Evolutionary conservation across 1,284 basidiomycete species (phyloP).

Genomic region (Austroboletus novae-zelandiae): DNA sequence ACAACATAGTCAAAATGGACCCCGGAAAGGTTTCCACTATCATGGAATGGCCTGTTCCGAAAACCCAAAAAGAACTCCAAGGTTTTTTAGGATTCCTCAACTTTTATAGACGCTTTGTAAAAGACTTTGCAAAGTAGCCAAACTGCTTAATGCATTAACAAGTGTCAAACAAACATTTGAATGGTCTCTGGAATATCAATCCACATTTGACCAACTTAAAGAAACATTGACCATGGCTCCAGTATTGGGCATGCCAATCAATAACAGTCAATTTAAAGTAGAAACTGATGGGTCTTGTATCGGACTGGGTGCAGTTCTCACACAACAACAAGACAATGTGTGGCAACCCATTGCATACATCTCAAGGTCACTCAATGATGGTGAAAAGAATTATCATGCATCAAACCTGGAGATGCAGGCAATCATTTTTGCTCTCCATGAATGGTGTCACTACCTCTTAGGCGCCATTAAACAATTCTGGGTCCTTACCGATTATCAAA

Average conservation of each 20-base stretch:
- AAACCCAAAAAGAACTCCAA: constrained; percentile 17
- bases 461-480: background rate
- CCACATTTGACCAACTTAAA: constrained; percentile 7
- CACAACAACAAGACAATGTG: background rate
- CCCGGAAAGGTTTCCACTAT: background rate
- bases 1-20: background rate
- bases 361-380: background rate
- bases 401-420: background rate
- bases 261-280: no score
- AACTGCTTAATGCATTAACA: background rate
- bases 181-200: background rate
- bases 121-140: constrained; percentile 27
- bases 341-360: background rate
- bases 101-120: constrained; percentile 45
- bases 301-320: background rate
- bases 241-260: background rate
- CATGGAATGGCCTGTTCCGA: background rate
- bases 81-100: constrained; percentile 37
- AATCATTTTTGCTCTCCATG: background rate
- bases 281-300: background rate
- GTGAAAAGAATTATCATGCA: background rate
- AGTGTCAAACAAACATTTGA: background rate
- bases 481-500: background rate
- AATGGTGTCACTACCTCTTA: background rate
- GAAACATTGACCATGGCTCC: background rate